Evolutionary conservation across 768 basidiomycete genomes (phyloP), one percentile per base, ranked within the genome.

Genomic region (Collybia sordida): DNA sequence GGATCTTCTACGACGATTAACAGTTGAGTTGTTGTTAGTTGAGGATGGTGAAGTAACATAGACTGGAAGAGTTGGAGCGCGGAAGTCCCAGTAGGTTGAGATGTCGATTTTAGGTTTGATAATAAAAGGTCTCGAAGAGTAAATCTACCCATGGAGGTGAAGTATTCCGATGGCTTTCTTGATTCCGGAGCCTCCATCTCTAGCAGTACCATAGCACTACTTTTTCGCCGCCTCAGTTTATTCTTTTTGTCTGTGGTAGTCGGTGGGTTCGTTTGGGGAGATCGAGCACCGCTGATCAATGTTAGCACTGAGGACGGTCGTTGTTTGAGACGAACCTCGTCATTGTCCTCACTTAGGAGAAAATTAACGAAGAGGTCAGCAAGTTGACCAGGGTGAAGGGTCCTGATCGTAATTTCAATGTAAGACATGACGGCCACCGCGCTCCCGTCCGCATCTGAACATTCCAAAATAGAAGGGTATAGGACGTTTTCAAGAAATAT

Each of bases 401-500:
- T 90, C 50, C 83, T 79, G 45, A 93, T 77, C 78, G 93, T 88
- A 59, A 92, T 81, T 57, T 97, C 93, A 55, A 98, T 84, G 63
- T 98, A 98, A 14, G 90, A 92, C 81, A 98, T 85, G 47, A 98
- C 94, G 8, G 96, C 94, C 1, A 97, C 88, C 0, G 94, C 90
- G 53, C 93, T 96, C n/a, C 96, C 96, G 64, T 98, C 96, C 4
- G 76, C 63, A 52, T 92, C 90, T 0, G 94, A 94, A 67, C 93
- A 95, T 63, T 98, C 95, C 42, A 97, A 75, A 44, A 98, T 82
- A 8, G 93, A 91, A 0, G 96, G 91, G 64, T 96, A 96, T 24
- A 98, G 71, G 18, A 98, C 87, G 58, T 93, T 96, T 68, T 95
- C 89, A 3, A 98, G 75, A 72, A 98, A 98, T 48, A 91, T 88